Conservation (phyloP, 164 flowering plant species). For the Magnolia changhungtana region DNA sequence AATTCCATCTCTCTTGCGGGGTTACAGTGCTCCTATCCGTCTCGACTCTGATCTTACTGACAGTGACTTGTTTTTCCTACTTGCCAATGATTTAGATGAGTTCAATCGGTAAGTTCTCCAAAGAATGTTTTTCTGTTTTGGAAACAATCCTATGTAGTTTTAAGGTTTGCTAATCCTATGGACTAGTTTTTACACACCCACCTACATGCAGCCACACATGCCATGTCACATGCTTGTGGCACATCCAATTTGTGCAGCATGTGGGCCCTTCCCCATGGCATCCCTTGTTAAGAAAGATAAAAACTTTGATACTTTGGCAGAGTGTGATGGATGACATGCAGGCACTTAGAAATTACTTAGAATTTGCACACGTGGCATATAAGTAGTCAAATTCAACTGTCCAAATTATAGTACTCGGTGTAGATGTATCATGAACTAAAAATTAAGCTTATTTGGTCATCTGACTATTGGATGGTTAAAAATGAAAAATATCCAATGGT, state of each 20-base stretch:
- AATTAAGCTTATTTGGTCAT: too few species aligned
- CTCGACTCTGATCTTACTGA: slow-evolving; percentile 89
- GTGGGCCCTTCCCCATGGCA: background rate
- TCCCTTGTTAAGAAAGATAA: background rate
- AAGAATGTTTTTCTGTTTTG: background rate
- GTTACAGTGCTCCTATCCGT: slow-evolving; percentile 89
- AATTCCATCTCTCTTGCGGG: slow-evolving; percentile 77
- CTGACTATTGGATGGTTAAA: too few species aligned
- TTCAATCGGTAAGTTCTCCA: slow-evolving; percentile 73
- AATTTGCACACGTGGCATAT: too few species aligned
- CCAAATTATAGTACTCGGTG: too few species aligned
- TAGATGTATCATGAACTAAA: too few species aligned
- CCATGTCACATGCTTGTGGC: background rate
- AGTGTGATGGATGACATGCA: too few species aligned
- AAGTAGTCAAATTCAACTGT: too few species aligned
- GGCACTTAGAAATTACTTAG: too few species aligned
- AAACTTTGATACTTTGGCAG: too few species aligned
- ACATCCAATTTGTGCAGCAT: background rate
- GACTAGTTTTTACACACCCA: background rate
- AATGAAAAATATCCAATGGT: too few species aligned
- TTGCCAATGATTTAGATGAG: slow-evolving; percentile 93
- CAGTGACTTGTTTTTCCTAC: slow-evolving; percentile 78
- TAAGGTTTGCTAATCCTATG: background rate
- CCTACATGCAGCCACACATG: background rate
- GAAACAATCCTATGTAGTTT: background rate